Evolutionary conservation across 2,329 filamentous ascomycete species (phyloP), one percentile per base, ranked within the genome.

Genomic region (Colletotrichum simmondsii): DNA sequence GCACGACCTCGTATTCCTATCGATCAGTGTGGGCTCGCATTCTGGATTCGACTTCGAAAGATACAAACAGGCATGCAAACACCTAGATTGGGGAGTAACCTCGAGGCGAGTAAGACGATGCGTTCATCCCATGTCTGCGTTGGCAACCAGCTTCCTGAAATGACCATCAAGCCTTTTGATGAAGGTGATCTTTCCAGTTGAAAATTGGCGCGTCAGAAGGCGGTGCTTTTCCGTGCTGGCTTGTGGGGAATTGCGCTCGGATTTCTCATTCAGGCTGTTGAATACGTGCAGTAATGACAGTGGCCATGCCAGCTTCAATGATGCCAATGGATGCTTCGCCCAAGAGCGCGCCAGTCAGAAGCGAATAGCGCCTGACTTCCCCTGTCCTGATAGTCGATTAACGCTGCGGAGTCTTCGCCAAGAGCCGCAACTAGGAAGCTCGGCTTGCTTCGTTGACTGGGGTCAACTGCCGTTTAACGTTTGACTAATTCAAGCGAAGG

Each of bases 361-460:
- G 60, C 32, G 16, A 37, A 49, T 49, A 35, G 54, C 57, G 69
- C 58, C 61, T 58, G 60, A 8, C 58, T 30, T 59, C 69, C 35
- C 62, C 19, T 30, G 65, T 42, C 6, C 12, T 22, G 53, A 65
- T 52, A 54, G 37, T 54, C 22, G 66, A 65, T 42, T 16, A 56
- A 37, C n/a, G 35, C 46, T 56, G 60, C 22, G 70, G 65, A 22
- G 53, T 58, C 26, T 35, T 54, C 35, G 70, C 70, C 66, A 72
- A 72, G 61, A 64, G 70, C 59, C 66, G 54, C 70, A 26, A 60
- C 26, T 35, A 30, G 60, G 65, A 42, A 57, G 54, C 70, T 53
- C 58, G 58, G 69, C 53, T 42, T 28, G 65, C 22, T 28, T 58
- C 46, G 58, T 42, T 59, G 56, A 69, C 58, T 46, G 59, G 46